Conservation (phyloP, 2,329 filamentous ascomycete genomes). For the Pseudogymnoascus sp. region DNA sequence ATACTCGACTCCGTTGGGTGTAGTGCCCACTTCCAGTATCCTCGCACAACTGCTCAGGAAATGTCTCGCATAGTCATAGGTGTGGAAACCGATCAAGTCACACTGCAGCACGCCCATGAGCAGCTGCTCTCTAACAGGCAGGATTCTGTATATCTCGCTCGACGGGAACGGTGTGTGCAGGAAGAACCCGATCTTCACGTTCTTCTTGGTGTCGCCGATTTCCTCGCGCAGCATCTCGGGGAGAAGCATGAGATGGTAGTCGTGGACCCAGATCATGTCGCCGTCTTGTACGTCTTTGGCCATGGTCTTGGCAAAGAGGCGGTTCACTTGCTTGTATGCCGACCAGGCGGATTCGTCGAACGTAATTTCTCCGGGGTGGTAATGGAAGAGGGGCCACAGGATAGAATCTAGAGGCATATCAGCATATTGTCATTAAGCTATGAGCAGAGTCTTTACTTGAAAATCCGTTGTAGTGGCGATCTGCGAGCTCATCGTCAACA, state of each 20-base stretch:
- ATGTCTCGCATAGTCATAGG: constrained; percentile 97
- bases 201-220: constrained; percentile 71
- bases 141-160: constrained; percentile 91
- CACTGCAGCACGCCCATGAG: constrained; percentile 83
- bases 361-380: constrained; percentile 95
- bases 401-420: constrained; percentile 64
- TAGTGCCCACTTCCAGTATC: constrained; percentile 69
- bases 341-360: constrained; percentile 94
- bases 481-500: constrained; percentile 85
- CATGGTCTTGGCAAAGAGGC: constrained; percentile 82
- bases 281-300: constrained; percentile 83
- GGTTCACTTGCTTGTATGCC: constrained; percentile 88
- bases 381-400: constrained; percentile 97
- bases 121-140: constrained; percentile 85
- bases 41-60: constrained; percentile 96
- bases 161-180: constrained; percentile 95
- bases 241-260: constrained; percentile 96
- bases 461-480: constrained; percentile 96
- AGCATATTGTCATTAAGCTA: background rate
- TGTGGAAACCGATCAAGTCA: constrained; percentile 96
- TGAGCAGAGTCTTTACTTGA: constrained; percentile 59
- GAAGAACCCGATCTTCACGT: constrained; percentile 98
- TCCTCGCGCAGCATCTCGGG: constrained; percentile 92
- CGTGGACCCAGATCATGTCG: constrained; percentile 95
- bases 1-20: constrained; percentile 88